A percentile compares a stretch with the other conserved stretches of the same genome.
Conservation (phyloP, 768 basidiomycete genomes). For the Russula sp. region DNA sequence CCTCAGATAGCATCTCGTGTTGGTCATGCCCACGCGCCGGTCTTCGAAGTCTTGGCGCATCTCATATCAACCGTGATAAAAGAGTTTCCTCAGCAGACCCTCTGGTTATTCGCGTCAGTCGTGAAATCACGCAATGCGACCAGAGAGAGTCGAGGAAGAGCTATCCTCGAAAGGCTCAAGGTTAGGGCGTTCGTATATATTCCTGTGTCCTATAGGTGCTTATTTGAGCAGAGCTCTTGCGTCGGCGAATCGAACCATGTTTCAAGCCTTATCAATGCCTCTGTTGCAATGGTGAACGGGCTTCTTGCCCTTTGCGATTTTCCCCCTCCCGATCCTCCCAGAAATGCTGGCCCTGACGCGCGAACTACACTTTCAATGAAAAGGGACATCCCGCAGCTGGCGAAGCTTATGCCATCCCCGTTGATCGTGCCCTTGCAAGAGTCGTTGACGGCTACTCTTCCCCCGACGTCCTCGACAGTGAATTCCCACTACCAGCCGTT, state of each 20-base stretch:
- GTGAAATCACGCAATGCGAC: conserved; percentile 71
- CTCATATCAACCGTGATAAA: conserved; percentile 72
- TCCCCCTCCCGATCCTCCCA: conserved; percentile 34
- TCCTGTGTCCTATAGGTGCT: background rate
- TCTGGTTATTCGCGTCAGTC: conserved; percentile 90
- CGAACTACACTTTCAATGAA: conserved; percentile 41
- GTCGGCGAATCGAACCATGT: conserved; percentile 43
- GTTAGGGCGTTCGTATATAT: conserved; percentile 34
- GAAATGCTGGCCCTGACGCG: conserved; percentile 25
- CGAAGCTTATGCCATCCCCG: conserved; percentile 49
- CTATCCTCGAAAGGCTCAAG: conserved; percentile 50
- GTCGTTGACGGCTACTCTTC: conserved; percentile 84
- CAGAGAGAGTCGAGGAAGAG: conserved; percentile 53
- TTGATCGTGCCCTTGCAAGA: conserved; percentile 91
- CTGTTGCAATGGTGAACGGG: conserved; percentile 58
- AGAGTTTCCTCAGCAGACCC: conserved; percentile 81
- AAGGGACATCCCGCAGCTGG: conserved; percentile 50
- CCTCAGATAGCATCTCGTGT: conserved; percentile 96
- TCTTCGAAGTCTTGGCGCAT: conserved; percentile 52
- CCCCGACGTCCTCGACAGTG: conserved; percentile 52
- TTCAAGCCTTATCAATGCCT: conserved; percentile 39
- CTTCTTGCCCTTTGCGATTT: conserved; percentile 63
- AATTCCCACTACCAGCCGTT: conserved; percentile 75
- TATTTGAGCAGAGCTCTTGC: conserved; percentile 40
- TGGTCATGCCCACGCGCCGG: conserved; percentile 59